A percentile compares a stretch with the other conserved stretches of the same genome.
These are phyloP conservation scores for Hydnum rufescens DNA, from an alignment of 768 basidiomycete genomes.

Conservation along the genomic window DNA sequence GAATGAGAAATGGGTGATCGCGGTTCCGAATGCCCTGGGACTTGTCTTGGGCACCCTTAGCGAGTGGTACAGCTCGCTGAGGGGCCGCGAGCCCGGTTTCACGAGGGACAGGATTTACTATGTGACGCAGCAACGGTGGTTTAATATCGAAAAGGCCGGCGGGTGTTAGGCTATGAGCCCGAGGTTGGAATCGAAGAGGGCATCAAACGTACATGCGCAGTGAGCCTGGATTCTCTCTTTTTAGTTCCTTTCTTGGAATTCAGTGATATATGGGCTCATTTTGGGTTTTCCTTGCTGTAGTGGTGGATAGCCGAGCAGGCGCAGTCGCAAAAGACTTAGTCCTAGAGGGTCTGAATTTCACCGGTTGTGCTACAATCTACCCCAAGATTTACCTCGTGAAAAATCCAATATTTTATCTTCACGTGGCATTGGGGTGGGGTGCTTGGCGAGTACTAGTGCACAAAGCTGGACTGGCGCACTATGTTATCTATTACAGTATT, in stretches of 20 bases:
- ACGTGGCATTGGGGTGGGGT: no score
- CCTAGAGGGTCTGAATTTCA: no score
- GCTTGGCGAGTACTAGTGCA: no score
- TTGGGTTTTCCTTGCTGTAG: neutral
- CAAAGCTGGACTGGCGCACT: no score
- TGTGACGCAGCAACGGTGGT: conserved; percentile 55
- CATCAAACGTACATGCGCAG: conserved; percentile 55
- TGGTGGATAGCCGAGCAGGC: conserved; percentile 1
- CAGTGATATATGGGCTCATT: neutral
- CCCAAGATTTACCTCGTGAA: no score
- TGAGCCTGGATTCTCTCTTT: conserved; percentile 23
- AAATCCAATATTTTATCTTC: no score
- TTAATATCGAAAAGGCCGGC: conserved; percentile 89
- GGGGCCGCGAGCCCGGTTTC: conserved; percentile 66
- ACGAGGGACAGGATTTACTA: conserved; percentile 60
- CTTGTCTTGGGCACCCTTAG: conserved; percentile 47
- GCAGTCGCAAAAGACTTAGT: neutral
- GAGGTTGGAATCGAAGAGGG: conserved; percentile 79
- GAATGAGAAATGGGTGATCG: conserved; percentile 18
- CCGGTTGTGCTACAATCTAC: no score
- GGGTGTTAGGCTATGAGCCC: conserved; percentile 87
- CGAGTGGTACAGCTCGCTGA: conserved; percentile 54
- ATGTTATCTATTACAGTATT: no score
- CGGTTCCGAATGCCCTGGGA: conserved; percentile 45
- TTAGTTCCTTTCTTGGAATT: neutral